phyloP scores from a whole-genome alignment of 257 asterid genomes.

The Lantana camara region DNA sequence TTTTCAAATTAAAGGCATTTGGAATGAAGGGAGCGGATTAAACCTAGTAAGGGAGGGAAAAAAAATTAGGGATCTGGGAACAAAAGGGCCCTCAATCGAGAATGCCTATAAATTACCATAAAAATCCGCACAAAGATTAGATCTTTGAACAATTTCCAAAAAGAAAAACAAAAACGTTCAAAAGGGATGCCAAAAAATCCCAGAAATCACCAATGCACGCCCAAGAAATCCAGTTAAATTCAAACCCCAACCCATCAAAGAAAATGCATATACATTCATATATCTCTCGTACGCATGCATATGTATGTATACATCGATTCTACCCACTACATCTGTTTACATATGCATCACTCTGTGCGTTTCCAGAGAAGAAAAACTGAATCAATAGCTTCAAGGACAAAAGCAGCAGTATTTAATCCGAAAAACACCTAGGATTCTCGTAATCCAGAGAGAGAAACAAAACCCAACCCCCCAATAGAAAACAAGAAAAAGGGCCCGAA shows the following conservation, averaged over 20 bases:
- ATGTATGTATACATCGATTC: slow-evolving; percentile 11
- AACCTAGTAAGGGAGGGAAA: slow-evolving; percentile 12
- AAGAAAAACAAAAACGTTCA: background rate
- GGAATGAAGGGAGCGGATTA: slow-evolving; percentile 22
- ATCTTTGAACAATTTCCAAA: slow-evolving; percentile 12
- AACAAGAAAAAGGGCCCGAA: background rate
- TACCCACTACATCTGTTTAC: slow-evolving; percentile 1
- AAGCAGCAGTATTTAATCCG: slow-evolving; percentile 7
- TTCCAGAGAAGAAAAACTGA: background rate
- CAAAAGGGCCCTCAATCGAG: background rate
- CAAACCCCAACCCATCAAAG: slow-evolving; percentile 14
- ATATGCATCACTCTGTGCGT: background rate
- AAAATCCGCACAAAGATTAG: slow-evolving; percentile 21
- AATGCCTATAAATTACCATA: slow-evolving; percentile 16
- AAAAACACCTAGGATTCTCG: slow-evolving; percentile 43
- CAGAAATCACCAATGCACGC: slow-evolving; percentile 25
- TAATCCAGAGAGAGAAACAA: background rate
- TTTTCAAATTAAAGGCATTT: slow-evolving; percentile 29
- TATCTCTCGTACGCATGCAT: slow-evolving; percentile 8
- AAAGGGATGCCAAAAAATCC: background rate
- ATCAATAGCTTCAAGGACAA: slow-evolving; percentile 19
- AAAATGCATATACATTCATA: background rate
- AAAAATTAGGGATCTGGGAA: slow-evolving; percentile 36
- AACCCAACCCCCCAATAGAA: background rate
- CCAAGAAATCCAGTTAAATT: slow-evolving; percentile 4